phyloP scores from a whole-genome alignment of 768 basidiomycete species.

The Lentinula guzmanii region DNA sequence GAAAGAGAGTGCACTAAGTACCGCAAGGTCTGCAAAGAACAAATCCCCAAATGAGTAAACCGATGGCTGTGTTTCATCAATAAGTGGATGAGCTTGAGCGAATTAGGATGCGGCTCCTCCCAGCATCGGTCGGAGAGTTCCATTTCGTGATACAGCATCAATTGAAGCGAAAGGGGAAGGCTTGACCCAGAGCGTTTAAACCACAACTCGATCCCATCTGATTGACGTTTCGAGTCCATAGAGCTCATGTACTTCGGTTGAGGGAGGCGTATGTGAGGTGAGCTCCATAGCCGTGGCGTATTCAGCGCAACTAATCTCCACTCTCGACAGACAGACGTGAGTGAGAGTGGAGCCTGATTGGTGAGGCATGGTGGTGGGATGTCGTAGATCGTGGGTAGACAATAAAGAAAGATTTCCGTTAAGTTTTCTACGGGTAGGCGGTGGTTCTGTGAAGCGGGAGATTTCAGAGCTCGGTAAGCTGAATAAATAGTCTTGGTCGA shows the following conservation, averaged over 20 bases:
- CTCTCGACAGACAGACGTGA: not conserved
- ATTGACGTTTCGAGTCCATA: not conserved
- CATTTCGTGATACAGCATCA: not conserved
- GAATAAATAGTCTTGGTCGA: not conserved
- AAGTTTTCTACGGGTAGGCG: not conserved
- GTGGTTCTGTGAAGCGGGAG: not conserved
- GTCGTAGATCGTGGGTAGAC: not conserved
- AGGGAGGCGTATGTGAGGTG: not conserved
- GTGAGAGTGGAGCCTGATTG: not conserved
- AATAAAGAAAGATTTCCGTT: not conserved
- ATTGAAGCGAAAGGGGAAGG: not conserved
- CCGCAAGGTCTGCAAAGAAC: not conserved
- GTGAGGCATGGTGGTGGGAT: not conserved
- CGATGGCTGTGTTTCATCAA: not conserved
- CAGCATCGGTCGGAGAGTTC: not conserved
- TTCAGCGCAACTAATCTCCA: not conserved
- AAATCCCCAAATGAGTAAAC: not conserved
- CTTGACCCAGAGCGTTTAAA: not conserved
- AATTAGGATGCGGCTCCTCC: not conserved
- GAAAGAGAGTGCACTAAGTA: not conserved
- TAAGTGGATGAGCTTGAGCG: not conserved
- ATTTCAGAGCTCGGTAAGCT: not conserved
- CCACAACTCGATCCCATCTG: not conserved
- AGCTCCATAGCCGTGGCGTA: not conserved
- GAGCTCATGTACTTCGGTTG: not conserved